phyloP scores from a whole-genome alignment of 179 eudicot genomes.

The Actinidia arguta region DNA sequence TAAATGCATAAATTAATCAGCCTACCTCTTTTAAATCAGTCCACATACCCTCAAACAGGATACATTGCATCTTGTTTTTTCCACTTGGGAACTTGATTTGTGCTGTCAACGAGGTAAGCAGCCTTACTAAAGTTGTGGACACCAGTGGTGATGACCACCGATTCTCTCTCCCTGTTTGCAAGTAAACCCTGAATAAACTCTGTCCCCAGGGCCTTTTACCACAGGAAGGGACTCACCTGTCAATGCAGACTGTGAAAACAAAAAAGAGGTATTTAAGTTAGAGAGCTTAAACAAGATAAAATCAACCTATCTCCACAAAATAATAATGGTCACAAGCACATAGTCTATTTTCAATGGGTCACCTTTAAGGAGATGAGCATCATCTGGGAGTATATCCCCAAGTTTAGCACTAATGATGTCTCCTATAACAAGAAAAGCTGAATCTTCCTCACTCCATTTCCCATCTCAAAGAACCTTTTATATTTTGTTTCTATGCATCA shows the following conservation, averaged over 20 bases:
- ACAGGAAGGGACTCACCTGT: constrained; percentile 92
- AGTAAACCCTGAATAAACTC: constrained; percentile 92
- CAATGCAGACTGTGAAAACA: constrained; percentile 71
- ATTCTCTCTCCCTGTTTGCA: constrained; percentile 97
- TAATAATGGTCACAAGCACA: constrained; percentile 31
- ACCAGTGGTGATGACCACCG: constrained; percentile 88
- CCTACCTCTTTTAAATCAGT: too few species aligned
- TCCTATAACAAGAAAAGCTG: constrained; percentile 89
- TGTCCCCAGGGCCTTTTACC: constrained; percentile 86
- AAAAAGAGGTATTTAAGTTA: not conserved
- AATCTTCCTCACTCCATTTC: constrained; percentile 87
- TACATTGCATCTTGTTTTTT: too few species aligned
- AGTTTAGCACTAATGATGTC: constrained; percentile 82
- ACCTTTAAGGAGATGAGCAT: constrained; percentile 92
- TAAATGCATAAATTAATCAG: too few species aligned
- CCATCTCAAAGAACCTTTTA: constrained; percentile 77
- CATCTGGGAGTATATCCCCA: constrained; percentile 92
- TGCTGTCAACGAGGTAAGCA: constrained; percentile 90
- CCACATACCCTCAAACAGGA: too few species aligned
- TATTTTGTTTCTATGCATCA: not conserved
- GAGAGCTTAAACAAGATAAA: constrained; percentile 5
- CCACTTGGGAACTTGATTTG: constrained; percentile 59
- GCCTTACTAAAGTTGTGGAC: constrained; percentile 96
- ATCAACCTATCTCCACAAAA: not conserved
- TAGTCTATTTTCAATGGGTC: constrained; percentile 94